Base-by-base conservation (phyloP, 176 grass and related monocot species). In the Rhynchospora pubera region DNA sequence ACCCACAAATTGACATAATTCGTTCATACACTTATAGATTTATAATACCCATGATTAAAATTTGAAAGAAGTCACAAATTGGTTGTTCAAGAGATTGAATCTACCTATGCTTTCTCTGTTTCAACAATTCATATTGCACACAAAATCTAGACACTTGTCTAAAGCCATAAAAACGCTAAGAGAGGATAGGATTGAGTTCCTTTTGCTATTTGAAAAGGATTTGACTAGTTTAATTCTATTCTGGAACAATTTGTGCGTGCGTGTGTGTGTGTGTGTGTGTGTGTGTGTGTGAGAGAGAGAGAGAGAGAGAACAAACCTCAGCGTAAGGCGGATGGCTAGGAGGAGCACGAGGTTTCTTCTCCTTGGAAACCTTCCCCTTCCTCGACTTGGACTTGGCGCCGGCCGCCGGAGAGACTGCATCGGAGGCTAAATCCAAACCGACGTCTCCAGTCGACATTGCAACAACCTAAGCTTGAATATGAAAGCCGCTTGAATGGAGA, bases 361-460 rank as follows among this genome's bases (percentile, higher is more conserved):
- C 87, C 90, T 97, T 97, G 28, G 85, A 16, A 76, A 62, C 87
- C 89, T 91, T 91, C 6, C 65, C 62, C 74, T 91, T 84, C 91
- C 94, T 97, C 5, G 86, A 19, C 6, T 88, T 77, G 6, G 0
- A 82, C 61, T 77, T 61, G 7, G 65, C 9, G 0, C 79, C 32
- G 6, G 19, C 85, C 5, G 80, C n/a, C 16, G 69, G 21, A 34
- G 65, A 89, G 0, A 9, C 50, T 3, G 24, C 19, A 0, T 47
- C 57, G 9, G 74, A 82, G 39, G 67, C 46, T 30, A 46, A 62
- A 12, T 32, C 57, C 83, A 42, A 45, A 0, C 45, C 39, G 21
- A 11, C 57, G 5, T 7, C 77, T 21, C 56, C 19, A 4, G n/a
- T 48, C 1, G 80, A 15, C 4, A 78, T 84, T 79, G 71, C 7